phyloP scores from a whole-genome alignment of 495 filamentous ascomycete species.

The Pyrenula aspistea region DNA sequence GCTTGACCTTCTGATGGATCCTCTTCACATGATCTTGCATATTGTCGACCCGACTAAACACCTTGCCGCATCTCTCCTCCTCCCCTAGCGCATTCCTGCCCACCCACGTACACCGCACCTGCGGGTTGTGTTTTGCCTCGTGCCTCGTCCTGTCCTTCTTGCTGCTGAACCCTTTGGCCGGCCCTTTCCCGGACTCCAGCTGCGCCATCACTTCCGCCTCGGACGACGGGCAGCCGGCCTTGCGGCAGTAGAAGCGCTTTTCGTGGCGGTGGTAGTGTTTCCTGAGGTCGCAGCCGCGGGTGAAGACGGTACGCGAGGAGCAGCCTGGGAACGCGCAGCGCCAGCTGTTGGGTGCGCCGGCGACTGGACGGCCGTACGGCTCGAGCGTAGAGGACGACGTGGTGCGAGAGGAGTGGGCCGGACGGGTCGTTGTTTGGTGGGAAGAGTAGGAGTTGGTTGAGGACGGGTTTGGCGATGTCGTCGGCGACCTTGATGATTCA shows the following conservation, averaged over 20 bases:
- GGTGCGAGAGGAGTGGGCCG: neutral
- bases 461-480: neutral
- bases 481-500: neutral
- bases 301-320: constrained; percentile 41
- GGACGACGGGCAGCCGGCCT: constrained; percentile 46
- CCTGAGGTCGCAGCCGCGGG: constrained; percentile 49
- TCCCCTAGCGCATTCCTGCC: constrained; percentile 9
- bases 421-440: neutral
- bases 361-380: neutral
- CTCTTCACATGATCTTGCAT: constrained; percentile 47
- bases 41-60: constrained; percentile 54
- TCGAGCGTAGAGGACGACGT: neutral
- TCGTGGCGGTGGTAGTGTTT: constrained; percentile 54
- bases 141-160: constrained; percentile 52
- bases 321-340: constrained; percentile 47
- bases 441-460: neutral
- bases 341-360: constrained; percentile 25
- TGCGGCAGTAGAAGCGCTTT: constrained; percentile 50
- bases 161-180: constrained; percentile 35
- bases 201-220: neutral
- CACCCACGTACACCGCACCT: constrained; percentile 43
- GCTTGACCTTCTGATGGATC: constrained; percentile 20
- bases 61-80: constrained; percentile 28
- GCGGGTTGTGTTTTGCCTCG: constrained; percentile 52
- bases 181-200: neutral